These are phyloP conservation scores for Solanum chilense DNA, from an alignment of 257 asterid genomes.

Conservation along the genomic window DNA sequence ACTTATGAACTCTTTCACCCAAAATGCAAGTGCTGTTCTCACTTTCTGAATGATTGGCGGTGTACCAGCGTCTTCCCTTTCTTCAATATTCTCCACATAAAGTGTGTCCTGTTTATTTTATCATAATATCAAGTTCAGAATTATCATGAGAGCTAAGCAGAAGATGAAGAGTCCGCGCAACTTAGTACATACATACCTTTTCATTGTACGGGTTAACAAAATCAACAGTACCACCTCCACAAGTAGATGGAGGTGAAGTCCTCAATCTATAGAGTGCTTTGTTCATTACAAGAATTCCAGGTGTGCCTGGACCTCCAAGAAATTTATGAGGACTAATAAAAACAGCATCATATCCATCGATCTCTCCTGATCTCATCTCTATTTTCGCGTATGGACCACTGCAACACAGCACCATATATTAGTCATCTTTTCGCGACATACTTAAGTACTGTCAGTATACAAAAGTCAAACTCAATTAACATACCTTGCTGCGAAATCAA, in stretches of 20 bases:
- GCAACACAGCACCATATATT: background rate
- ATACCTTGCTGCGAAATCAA: background rate
- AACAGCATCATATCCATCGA: slow-evolving; percentile 42
- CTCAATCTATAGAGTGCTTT: slow-evolving; percentile 27
- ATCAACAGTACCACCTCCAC: background rate
- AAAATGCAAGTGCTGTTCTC: slow-evolving; percentile 40
- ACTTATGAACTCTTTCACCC: slow-evolving; percentile 41
- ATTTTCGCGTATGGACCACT: background rate
- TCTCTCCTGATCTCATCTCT: background rate
- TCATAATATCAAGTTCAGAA: background rate
- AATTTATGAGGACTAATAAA: slow-evolving; percentile 40
- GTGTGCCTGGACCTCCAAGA: slow-evolving; percentile 50
- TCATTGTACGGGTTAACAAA: background rate
- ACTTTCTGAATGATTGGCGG: slow-evolving; percentile 38
- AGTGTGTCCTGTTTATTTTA: slow-evolving; percentile 23
- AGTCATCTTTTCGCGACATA: background rate
- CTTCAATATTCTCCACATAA: slow-evolving; percentile 30
- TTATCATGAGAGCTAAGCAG: background rate
- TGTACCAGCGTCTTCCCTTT: slow-evolving; percentile 53
- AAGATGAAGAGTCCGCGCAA: too few species aligned
- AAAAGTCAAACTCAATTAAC: background rate
- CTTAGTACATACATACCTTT: background rate
- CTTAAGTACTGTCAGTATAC: too few species aligned
- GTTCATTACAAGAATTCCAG: slow-evolving; percentile 36
- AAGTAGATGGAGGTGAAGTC: slow-evolving; percentile 6